phyloP scores from a whole-genome alignment of 2,329 filamentous ascomycete genomes.

The Claviceps pusilla region DNA sequence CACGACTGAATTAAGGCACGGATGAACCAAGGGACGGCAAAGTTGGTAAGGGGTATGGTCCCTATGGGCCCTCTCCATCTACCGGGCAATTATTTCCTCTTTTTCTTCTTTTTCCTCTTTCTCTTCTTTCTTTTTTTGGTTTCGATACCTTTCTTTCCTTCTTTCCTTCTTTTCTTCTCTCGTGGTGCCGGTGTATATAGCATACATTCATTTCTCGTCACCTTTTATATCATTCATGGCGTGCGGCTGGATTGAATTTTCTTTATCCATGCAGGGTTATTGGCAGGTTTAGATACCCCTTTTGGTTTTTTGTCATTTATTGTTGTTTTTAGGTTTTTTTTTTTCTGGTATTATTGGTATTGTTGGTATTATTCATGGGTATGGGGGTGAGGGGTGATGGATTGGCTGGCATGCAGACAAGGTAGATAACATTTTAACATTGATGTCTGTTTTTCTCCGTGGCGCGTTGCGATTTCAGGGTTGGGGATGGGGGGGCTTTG shows the following conservation, averaged over 20 bases:
- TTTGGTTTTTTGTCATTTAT: neutral
- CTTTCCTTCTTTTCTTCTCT: neutral
- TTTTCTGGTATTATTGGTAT: neutral
- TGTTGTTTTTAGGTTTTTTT: neutral
- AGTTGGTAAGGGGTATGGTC: neutral
- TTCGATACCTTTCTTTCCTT: neutral
- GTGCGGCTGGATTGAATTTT: neutral
- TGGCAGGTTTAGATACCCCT: constrained; percentile 6
- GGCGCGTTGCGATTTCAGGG: too few relatives aligned
- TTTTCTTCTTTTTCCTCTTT: neutral
- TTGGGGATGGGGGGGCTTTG: too few relatives aligned
- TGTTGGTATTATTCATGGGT: too few relatives aligned
- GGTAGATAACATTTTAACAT: too few relatives aligned
- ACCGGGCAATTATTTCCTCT: neutral
- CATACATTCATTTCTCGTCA: neutral
- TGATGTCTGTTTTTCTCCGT: too few relatives aligned
- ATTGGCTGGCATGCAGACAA: too few relatives aligned
- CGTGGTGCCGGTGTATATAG: neutral
- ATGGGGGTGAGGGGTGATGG: too few relatives aligned
- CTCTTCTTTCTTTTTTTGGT: neutral
- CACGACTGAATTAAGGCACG: constrained; percentile 25
- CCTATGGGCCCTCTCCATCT: too few relatives aligned
- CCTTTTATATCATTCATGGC: neutral
- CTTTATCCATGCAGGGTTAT: neutral
- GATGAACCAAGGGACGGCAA: neutral